Percentiles rank a stretch among this genome's conserved stretches.
phyloP scores from a whole-genome alignment of 202 grass and related monocot species.

The Eragrostis tef region DNA sequence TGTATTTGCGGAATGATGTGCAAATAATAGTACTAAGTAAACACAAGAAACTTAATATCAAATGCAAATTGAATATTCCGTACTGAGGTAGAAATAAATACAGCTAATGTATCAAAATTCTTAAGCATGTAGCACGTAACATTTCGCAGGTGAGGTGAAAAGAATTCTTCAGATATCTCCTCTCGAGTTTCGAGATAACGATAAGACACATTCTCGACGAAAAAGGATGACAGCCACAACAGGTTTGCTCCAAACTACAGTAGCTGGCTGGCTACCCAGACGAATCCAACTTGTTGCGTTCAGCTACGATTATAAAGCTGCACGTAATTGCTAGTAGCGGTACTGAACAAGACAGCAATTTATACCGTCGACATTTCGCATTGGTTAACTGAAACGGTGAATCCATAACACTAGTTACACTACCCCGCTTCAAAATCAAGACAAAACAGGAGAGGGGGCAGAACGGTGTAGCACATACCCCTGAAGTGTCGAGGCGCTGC shows the following conservation, averaged over 20 bases:
- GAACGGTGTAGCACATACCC: conserved; percentile 46
- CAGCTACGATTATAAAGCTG: background rate
- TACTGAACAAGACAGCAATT: background rate
- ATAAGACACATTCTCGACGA: background rate
- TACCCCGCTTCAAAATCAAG: conserved; percentile 8
- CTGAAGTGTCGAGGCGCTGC: conserved; percentile 81
- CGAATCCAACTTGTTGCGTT: background rate
- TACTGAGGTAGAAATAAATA: background rate
- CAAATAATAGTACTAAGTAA: conserved; percentile 3
- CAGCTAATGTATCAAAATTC: background rate
- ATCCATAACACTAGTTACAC: background rate
- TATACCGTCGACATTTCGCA: background rate
- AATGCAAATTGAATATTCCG: background rate
- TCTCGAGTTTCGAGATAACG: background rate
- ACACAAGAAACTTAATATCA: background rate
- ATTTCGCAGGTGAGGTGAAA: background rate
- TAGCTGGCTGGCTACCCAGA: background rate
- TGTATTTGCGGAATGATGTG: background rate
- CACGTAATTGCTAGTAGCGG: background rate
- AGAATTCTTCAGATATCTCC: background rate
- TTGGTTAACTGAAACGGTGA: background rate
- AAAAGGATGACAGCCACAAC: background rate
- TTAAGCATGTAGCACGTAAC: background rate
- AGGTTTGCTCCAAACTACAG: background rate
- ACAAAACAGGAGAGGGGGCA: background rate